A percentile compares a stretch with the other conserved stretches of the same genome.
phyloP scores from a whole-genome alignment of 306 rosid species.

The Datisca glomerata region DNA sequence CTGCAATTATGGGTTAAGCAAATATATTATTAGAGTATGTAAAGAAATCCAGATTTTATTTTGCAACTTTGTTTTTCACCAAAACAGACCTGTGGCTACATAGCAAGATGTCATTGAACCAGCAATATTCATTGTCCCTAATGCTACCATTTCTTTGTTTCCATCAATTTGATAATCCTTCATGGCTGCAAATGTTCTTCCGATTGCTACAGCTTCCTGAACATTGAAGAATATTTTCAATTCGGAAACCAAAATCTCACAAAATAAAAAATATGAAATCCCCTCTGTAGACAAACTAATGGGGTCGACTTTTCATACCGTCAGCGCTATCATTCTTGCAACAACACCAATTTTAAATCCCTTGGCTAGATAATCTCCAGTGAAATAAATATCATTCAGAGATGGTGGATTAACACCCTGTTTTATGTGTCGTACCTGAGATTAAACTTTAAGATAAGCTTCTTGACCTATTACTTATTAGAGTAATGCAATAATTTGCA shows the following conservation, averaged over 20 bases:
- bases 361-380: slow-evolving; percentile 53
- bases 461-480: background rate
- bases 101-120: slow-evolving; percentile 98
- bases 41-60: too few species aligned
- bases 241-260: background rate
- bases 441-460: slow-evolving; percentile 8
- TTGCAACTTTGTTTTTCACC: slow-evolving; percentile 16
- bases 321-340: slow-evolving; percentile 84
- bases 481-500: background rate
- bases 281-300: too few species aligned
- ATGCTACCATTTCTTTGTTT: slow-evolving; percentile 94
- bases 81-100: slow-evolving; percentile 94
- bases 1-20: slow-evolving; percentile 40
- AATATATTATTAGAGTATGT: too few species aligned
- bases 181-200: slow-evolving; percentile 95
- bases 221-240: background rate
- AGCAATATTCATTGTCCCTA: slow-evolving; percentile 83
- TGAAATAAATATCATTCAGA: slow-evolving; percentile 44
- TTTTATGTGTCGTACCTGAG: slow-evolving; percentile 58
- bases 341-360: slow-evolving; percentile 69
- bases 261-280: background rate
- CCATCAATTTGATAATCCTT: slow-evolving; percentile 93
- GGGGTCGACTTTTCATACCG: too few species aligned
- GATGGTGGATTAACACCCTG: slow-evolving; percentile 89
- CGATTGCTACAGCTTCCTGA: slow-evolving; percentile 90